These are phyloP conservation scores for Orbilia quercus DNA, from an alignment of 2,329 filamentous ascomycete species.

Conservation along the genomic window DNA sequence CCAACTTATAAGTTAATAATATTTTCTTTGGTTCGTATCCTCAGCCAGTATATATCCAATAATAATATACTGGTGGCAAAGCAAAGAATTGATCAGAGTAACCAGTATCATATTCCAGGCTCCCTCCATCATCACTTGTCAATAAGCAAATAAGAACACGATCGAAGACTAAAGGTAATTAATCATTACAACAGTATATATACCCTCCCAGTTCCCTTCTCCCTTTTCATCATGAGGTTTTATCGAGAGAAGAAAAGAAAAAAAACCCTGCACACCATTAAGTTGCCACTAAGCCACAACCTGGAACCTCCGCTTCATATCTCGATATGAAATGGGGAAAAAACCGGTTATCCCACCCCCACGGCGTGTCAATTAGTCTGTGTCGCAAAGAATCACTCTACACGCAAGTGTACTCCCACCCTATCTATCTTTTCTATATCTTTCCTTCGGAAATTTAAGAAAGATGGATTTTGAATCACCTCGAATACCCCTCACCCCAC, in stretches of 20 bases:
- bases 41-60: conserved; percentile 30
- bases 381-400: conserved; percentile 53
- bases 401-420: not conserved
- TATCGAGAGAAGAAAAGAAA: no score
- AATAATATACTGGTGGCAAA: conserved; percentile 6
- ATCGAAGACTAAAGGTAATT: not conserved
- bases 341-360: conserved; percentile 19
- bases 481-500: conserved; percentile 19
- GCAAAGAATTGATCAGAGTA: not conserved
- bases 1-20: conserved; percentile 79
- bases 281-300: conserved; percentile 56
- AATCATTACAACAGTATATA: not conserved
- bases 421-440: not conserved
- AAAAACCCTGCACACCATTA: conserved; percentile 54
- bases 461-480: conserved; percentile 4
- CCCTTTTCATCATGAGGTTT: not conserved
- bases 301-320: not conserved
- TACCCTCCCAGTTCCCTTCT: not conserved
- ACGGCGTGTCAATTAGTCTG: conserved; percentile 57
- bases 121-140: not conserved
- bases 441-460: not conserved
- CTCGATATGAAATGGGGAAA: no score
- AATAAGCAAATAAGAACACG: not conserved
- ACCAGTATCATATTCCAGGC: not conserved
- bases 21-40: not conserved